Percentiles rank a stretch among this genome's conserved stretches.
Evolutionary conservation across 306 rosid genomes (phyloP).

Genomic region (Glycine latifolia): DNA sequence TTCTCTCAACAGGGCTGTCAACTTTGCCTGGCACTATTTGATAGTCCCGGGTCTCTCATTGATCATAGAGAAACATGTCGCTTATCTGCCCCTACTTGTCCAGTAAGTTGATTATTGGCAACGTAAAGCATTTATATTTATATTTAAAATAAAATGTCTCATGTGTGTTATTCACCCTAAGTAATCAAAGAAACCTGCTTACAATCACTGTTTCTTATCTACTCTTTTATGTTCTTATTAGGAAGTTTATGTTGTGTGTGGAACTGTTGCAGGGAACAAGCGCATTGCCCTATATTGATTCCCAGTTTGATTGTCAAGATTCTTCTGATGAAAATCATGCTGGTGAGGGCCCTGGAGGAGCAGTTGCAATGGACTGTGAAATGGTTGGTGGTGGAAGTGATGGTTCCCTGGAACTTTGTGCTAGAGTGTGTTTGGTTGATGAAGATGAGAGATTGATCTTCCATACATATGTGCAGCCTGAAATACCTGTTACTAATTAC

Average conservation of each 20-base stretch:
- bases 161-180: not conserved
- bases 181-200: constrained; percentile 31
- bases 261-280: constrained; percentile 65
- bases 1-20: constrained; percentile 72
- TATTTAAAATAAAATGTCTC: not conserved
- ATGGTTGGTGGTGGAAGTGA: constrained; percentile 95
- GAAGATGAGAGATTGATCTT: constrained; percentile 79
- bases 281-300: constrained; percentile 35
- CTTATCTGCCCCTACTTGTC: constrained; percentile 59
- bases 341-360: constrained; percentile 52
- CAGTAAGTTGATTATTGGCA: constrained; percentile 44
- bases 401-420: constrained; percentile 84
- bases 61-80: constrained; percentile 62
- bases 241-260: constrained; percentile 35
- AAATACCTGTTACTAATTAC: constrained; percentile 66
- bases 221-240: constrained; percentile 25
- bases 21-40: constrained; percentile 69
- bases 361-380: constrained; percentile 83
- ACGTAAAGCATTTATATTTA: not conserved
- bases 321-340: constrained; percentile 43
- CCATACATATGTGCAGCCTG: constrained; percentile 72
- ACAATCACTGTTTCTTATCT: constrained; percentile 26
- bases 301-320: constrained; percentile 45
- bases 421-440: constrained; percentile 77
- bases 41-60: constrained; percentile 53